These are phyloP conservation scores for Penicillium sp. DNA, from an alignment of 2,329 filamentous ascomycete species.

Conservation along the genomic window DNA sequence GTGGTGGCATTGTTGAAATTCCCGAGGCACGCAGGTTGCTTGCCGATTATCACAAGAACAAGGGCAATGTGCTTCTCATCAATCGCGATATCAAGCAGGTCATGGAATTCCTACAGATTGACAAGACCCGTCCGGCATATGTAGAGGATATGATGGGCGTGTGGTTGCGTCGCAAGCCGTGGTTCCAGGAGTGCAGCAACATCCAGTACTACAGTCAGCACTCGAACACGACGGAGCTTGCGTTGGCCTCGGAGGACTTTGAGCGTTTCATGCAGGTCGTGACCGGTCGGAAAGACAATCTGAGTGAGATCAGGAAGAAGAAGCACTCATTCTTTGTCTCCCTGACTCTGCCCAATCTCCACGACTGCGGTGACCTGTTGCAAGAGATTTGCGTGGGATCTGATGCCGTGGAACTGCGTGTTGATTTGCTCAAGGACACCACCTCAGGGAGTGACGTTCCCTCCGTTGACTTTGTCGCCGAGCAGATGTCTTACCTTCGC, in stretches of 20 bases:
- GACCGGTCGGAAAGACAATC: constrained; percentile 60
- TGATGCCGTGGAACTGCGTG: constrained; percentile 91
- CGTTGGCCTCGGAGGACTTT: constrained; percentile 68
- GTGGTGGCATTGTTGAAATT: constrained; percentile 89
- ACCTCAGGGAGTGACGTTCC: constrained; percentile 61
- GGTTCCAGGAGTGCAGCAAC: constrained; percentile 92
- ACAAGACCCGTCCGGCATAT: constrained; percentile 90
- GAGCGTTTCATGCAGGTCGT: constrained; percentile 71
- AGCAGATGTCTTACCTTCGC: constrained; percentile 79
- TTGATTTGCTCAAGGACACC: constrained; percentile 82
- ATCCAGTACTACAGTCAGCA: constrained; percentile 86
- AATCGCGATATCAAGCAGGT: constrained; percentile 86
- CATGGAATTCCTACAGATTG: constrained; percentile 82
- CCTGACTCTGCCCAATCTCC: constrained; percentile 77
- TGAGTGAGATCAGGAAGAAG: constrained; percentile 65
- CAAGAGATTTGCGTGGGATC: constrained; percentile 77
- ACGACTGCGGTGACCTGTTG: constrained; percentile 65
- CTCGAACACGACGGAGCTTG: constrained; percentile 55
- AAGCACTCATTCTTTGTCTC: constrained; percentile 88
- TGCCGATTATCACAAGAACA: constrained; percentile 69
- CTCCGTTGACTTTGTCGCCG: constrained; percentile 73
- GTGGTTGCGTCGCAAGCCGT: constrained; percentile 84
- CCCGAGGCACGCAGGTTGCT: constrained; percentile 78
- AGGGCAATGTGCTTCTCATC: constrained; percentile 84
- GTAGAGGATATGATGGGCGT: constrained; percentile 90